Conservation (phyloP, 2,329 filamentous ascomycete species). For the Diaporthe citrichinensis region DNA sequence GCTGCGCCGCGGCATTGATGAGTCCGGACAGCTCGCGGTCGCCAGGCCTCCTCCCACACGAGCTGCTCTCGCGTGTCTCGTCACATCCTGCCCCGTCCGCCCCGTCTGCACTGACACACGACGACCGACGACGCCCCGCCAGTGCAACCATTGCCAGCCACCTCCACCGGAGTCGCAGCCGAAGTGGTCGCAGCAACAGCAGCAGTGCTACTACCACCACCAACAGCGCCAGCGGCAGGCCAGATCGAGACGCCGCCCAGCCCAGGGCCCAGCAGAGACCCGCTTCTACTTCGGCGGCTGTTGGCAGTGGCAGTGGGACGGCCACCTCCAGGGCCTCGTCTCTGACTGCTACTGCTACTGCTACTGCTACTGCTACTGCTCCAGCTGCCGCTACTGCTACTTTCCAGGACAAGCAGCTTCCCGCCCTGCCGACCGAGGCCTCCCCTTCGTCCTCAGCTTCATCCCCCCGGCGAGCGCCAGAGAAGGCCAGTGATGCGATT, state of each 20-base stretch:
- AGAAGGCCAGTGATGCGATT: constrained; percentile 18
- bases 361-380: not conserved
- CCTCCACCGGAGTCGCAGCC: constrained; percentile 14
- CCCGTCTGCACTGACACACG: constrained; percentile 30
- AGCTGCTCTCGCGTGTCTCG: constrained; percentile 22
- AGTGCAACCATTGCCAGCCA: constrained; percentile 28
- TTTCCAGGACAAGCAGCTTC: constrained; percentile 24
- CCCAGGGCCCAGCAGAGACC: constrained; percentile 25
- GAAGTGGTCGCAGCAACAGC: constrained; percentile 2
- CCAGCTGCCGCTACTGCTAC: not conserved
- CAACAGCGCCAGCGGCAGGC: not conserved
- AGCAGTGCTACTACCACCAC: constrained; percentile 1
- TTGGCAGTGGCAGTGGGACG: not conserved
- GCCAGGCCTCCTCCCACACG: constrained; percentile 25
- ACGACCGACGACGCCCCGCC: constrained; percentile 30
- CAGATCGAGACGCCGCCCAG: constrained; percentile 4
- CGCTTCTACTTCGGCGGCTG: constrained; percentile 5
- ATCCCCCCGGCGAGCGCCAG: constrained; percentile 11
- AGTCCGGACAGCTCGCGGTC: constrained; percentile 18
- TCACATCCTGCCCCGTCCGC: constrained; percentile 26
- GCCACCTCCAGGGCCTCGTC: not conserved
- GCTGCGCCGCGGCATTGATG: constrained; percentile 26
- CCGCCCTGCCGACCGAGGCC: constrained; percentile 23
- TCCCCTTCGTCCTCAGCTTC: constrained; percentile 9
- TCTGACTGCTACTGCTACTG: not conserved